These are phyloP conservation scores for Escovopsis sp. DNA, from an alignment of 2,329 filamentous ascomycete genomes.

Conservation along the genomic window DNA sequence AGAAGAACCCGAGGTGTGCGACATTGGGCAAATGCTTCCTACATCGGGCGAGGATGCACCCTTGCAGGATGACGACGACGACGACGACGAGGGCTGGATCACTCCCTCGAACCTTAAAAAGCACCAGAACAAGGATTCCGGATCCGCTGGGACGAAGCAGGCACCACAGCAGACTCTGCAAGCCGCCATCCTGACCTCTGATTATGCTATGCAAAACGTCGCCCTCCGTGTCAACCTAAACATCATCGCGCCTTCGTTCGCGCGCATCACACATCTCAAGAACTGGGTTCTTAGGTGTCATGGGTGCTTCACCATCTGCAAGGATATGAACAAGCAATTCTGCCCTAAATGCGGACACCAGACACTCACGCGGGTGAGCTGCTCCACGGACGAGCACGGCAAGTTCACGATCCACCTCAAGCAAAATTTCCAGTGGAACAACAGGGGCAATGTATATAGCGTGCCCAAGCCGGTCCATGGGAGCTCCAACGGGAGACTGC, in stretches of 20 bases:
- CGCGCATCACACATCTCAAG: slow-evolving; percentile 71
- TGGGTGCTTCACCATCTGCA: slow-evolving; percentile 75
- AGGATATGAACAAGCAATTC: slow-evolving; percentile 80
- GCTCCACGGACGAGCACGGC: slow-evolving; percentile 68
- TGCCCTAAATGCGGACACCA: slow-evolving; percentile 82
- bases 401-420: slow-evolving; percentile 79
- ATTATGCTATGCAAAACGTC: slow-evolving; percentile 98
- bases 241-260: slow-evolving; percentile 63
- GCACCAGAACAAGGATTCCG: slow-evolving; percentile 55
- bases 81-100: slow-evolving; percentile 70
- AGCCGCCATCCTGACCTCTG: slow-evolving; percentile 82
- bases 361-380: slow-evolving; percentile 71
- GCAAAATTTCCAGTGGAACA: slow-evolving; percentile 94
- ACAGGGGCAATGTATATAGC: slow-evolving; percentile 79
- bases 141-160: slow-evolving; percentile 26
- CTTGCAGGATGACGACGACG: slow-evolving; percentile 18
- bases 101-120: slow-evolving; percentile 85
- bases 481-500: slow-evolving; percentile 59
- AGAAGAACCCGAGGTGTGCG: no score
- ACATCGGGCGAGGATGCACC: no score
- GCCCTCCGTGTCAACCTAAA: slow-evolving; percentile 89
- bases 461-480: slow-evolving; percentile 83
- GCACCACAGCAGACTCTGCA: slow-evolving; percentile 54
- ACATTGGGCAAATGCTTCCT: no score
- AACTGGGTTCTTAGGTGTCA: slow-evolving; percentile 89